Evolutionary conservation across 768 basidiomycete genomes (phyloP), one percentile per base, ranked within the genome.

Genomic region (Termitomyces sp.): DNA sequence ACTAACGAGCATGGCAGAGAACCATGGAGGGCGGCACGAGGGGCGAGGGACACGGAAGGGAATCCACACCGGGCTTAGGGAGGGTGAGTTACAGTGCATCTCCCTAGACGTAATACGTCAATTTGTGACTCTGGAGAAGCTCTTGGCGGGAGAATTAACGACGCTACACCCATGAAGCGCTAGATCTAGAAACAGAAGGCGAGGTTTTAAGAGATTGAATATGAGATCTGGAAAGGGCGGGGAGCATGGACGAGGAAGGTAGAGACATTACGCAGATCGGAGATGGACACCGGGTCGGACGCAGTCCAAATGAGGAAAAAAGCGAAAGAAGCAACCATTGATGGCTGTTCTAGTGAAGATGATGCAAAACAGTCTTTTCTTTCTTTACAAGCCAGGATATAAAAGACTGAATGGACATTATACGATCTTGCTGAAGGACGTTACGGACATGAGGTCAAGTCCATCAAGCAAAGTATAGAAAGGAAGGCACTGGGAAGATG

Each of bases 141-240:
- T 28, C 46, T 61, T 32, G 48, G 32, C 48, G 38, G 54, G 28
- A 56, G 32, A 42, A 42, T n/a, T 11, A 35, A 40, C 20, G 32
- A 51, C 28, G 33, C 53, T 33, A 20, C 33, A 16, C 48, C 53
- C 38, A 32, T 22, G 20, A n/a, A 44, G 28, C 12, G 11, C 55
- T n/a, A 52, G 60, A 61, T 61, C 60, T 61, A 57, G 60, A 61
- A 57, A 57, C 55, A 33, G 40, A 51, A 52, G 48, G 22, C 18
- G 16, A 12, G 20, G 18, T 36, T 39, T 13, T 24, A 42, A 16
- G 55, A 57, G 55, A 52, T 60, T 48, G 46, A 40, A 44, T 55
- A 22, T 22, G 40, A 60, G 59, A 60, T 60, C 59, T 55, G 38
- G 59, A 61, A 61, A 49, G 49, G 6, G 42, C 45, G 24, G 12